These are phyloP conservation scores for Arthromyces matolae DNA, from an alignment of 768 basidiomycete species.

Conservation along the genomic window DNA sequence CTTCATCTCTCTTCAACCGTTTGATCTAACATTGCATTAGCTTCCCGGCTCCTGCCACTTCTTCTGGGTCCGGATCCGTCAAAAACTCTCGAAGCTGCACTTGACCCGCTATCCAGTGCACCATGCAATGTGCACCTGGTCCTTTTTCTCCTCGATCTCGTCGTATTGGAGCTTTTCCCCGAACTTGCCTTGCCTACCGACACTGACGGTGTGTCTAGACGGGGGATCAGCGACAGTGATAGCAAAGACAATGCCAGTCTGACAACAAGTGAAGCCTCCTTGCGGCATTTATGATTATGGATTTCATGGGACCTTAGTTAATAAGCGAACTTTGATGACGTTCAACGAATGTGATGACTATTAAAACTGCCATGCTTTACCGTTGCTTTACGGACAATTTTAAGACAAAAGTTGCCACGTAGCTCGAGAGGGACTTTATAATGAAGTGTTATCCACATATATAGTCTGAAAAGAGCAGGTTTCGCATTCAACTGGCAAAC, in stretches of 20 bases:
- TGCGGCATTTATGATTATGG: no score
- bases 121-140: constrained; percentile 80
- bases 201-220: not conserved
- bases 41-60: constrained; percentile 43
- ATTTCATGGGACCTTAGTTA: no score
- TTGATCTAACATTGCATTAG: constrained; percentile 1
- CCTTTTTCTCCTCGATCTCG: constrained; percentile 67
- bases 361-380: no score
- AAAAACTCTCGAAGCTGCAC: constrained; percentile 44
- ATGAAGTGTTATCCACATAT: no score
- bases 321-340: no score
- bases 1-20: not conserved
- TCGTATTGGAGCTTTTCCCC: constrained; percentile 73
- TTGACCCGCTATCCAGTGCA: constrained; percentile 58
- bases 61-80: constrained; percentile 53
- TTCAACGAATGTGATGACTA: no score
- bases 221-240: not conserved
- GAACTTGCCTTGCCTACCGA: constrained; percentile 46
- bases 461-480: no score
- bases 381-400: no score
- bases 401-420: no score
- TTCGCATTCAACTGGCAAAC: no score
- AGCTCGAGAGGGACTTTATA: no score
- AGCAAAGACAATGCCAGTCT: not conserved
- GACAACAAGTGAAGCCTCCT: no score